phyloP scores from a whole-genome alignment of 176 grass and related monocot species.

The Carex parvula region DNA sequence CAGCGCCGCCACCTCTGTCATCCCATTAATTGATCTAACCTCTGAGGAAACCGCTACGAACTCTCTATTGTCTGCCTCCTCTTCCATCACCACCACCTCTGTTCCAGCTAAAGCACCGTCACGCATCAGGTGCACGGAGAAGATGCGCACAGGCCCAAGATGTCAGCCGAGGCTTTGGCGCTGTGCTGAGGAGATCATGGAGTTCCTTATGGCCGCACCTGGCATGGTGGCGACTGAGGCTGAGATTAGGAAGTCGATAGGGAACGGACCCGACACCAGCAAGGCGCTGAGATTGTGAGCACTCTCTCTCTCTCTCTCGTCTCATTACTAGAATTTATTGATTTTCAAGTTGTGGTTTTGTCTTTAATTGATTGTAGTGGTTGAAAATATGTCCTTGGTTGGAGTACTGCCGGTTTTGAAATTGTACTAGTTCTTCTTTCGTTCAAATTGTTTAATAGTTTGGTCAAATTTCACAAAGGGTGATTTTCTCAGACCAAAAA shows the following conservation, averaged over 20 bases:
- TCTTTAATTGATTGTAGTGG: not conserved
- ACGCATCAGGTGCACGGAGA: not conserved
- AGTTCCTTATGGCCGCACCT: not conserved
- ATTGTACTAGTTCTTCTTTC: not conserved
- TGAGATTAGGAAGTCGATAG: constrained; percentile 23
- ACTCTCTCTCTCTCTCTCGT: not conserved
- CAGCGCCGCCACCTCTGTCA: not conserved
- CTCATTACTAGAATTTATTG: not conserved
- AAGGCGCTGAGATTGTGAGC: constrained; percentile 28
- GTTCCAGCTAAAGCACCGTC: not conserved
- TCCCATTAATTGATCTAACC: not conserved
- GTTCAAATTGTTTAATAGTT: not conserved
- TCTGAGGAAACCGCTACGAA: not conserved
- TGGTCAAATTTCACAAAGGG: not conserved
- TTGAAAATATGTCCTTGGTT: not conserved
- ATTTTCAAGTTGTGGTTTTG: not conserved
- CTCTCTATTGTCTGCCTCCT: constrained; percentile 3
- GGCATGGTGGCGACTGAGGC: not conserved
- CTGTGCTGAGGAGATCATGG: constrained; percentile 13
- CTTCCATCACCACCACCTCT: not conserved
- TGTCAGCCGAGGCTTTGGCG: constrained; percentile 19
- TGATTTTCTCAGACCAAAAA: not conserved
- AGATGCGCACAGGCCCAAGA: not conserved
- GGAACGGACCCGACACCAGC: constrained; percentile 25
- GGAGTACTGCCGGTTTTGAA: not conserved